Evolutionary conservation across 768 basidiomycete genomes (phyloP), one percentile per base, ranked within the genome.

Genomic region (Lyophyllum semitale): DNA sequence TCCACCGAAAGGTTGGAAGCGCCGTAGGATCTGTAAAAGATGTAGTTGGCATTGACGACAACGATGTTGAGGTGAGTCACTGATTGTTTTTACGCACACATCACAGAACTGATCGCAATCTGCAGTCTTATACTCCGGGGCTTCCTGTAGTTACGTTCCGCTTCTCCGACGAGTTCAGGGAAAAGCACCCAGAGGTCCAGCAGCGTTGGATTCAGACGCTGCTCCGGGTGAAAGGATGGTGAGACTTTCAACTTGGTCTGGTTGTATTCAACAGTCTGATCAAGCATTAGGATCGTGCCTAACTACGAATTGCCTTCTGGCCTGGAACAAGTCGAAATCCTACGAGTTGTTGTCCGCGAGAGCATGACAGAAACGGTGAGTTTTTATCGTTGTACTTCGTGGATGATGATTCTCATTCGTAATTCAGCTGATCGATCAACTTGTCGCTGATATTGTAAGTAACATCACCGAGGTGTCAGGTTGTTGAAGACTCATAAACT

Each of bases 91-190:
- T 11, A 7, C 15, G 48, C 8, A 32, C 51, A 41, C 53, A 48
- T 33, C 61, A 62, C 25, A 57, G 58, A 25, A 55, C 27, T 52
- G 26, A 54, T 59, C 65, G 33, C 41, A 5, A 54, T 37, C 20
- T 33, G 25, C 51, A 79, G 79, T 72, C 61, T 13, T 89, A 87
- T 63, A 68, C 75, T 12, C 77, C 82, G 1, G 84, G 84, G 0
- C 70, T 89, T 8, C 88, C 87, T 8, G 86, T 89, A 3, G 85
- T 88, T 6, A 73, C 84, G 0, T 89, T 88, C 79, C 76, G 78
- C 49, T 79, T 89, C 69, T 79, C 79, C 0, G 83, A 87, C 58
- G 69, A 74, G 18, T 82, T 87, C 71, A 73, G 79, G 65, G 53
- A 77, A 59, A 61, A 82, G 33, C 69, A 85, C 59, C 85, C 86